A percentile compares a stretch with the other conserved stretches of the same genome.
Conservation (phyloP, 768 basidiomycete species). For the Lactifluus hygrophoroides region DNA sequence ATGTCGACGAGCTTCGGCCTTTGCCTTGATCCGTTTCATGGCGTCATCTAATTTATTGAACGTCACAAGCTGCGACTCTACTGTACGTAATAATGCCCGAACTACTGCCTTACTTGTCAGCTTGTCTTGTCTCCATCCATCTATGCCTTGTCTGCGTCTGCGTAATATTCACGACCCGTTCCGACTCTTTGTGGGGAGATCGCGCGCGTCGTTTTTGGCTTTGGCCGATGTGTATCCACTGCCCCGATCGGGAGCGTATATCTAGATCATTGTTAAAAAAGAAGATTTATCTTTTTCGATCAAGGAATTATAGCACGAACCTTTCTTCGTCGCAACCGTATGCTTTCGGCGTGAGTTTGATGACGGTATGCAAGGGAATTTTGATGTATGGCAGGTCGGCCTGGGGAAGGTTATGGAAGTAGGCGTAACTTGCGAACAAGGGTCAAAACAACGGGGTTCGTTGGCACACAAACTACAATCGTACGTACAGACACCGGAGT, state of each 20-base stretch:
- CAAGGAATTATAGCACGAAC: conserved; percentile 36
- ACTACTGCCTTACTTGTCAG: neutral
- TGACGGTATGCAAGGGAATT: conserved; percentile 93
- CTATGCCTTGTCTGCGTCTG: conserved; percentile 2
- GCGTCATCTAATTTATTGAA: neutral
- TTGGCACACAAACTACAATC: neutral
- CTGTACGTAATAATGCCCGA: neutral
- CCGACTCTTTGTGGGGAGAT: conserved; percentile 8
- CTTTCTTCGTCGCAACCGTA: conserved; percentile 98
- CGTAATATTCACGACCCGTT: conserved; percentile 22
- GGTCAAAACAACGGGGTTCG: neutral
- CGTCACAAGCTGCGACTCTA: neutral
- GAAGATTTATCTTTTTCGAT: neutral
- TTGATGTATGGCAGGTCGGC: conserved; percentile 96
- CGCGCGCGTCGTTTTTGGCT: conserved; percentile 28
- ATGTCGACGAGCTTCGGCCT: neutral
- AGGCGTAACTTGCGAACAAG: conserved; percentile 67
- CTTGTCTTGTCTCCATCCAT: neutral
- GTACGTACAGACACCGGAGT: conserved; percentile 61
- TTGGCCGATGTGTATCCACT: conserved; percentile 86
- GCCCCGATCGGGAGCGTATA: conserved; percentile 87
- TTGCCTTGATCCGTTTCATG: too few relatives aligned
- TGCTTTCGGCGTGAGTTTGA: conserved; percentile 96
- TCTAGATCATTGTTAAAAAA: conserved; percentile 30
- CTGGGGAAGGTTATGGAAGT: conserved; percentile 89